Evolutionary conservation across 1,139 yeast species (phyloP).

Genomic region (Nakaseomyces nivariensis): DNA sequence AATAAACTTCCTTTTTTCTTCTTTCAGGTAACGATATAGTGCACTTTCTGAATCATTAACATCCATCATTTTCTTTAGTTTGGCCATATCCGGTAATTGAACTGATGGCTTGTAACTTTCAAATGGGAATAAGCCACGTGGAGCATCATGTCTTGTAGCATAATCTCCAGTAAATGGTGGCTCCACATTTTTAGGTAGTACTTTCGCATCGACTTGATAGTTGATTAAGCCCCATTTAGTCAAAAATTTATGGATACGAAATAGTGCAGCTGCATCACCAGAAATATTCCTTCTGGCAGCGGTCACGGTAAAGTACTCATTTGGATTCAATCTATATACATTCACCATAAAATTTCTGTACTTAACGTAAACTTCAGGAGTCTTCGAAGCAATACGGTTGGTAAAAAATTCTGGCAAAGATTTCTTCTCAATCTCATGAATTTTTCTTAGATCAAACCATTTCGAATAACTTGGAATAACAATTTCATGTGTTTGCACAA

Average conservation of each 20-base stretch:
- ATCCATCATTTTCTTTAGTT: slow-evolving; percentile 43
- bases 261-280: slow-evolving; percentile 91
- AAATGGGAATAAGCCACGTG: slow-evolving; percentile 90
- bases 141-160: slow-evolving; percentile 71
- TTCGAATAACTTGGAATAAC: slow-evolving; percentile 88
- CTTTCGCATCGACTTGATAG: slow-evolving; percentile 69
- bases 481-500: slow-evolving; percentile 68
- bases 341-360: slow-evolving; percentile 92
- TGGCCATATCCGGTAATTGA: slow-evolving; percentile 43
- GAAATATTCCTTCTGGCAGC: slow-evolving; percentile 90
- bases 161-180: slow-evolving; percentile 68
- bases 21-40: slow-evolving; percentile 16
- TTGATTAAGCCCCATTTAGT: slow-evolving; percentile 96
- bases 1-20: slow-evolving; percentile 10
- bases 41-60: slow-evolving; percentile 19
- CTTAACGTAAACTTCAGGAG: slow-evolving; percentile 77
- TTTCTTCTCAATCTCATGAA: slow-evolving; percentile 55
- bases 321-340: slow-evolving; percentile 84
- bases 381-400: slow-evolving; percentile 64
- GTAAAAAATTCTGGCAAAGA: slow-evolving; percentile 89
- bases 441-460: slow-evolving; percentile 74
- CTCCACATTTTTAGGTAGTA: slow-evolving; percentile 56
- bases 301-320: slow-evolving; percentile 84
- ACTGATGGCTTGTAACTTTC: slow-evolving; percentile 60
- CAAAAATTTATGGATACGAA: slow-evolving; percentile 81